A percentile compares a stretch with the other conserved stretches of the same genome.
phyloP scores from a whole-genome alignment of 768 basidiomycete genomes.

The Trametes cinnabarina region DNA sequence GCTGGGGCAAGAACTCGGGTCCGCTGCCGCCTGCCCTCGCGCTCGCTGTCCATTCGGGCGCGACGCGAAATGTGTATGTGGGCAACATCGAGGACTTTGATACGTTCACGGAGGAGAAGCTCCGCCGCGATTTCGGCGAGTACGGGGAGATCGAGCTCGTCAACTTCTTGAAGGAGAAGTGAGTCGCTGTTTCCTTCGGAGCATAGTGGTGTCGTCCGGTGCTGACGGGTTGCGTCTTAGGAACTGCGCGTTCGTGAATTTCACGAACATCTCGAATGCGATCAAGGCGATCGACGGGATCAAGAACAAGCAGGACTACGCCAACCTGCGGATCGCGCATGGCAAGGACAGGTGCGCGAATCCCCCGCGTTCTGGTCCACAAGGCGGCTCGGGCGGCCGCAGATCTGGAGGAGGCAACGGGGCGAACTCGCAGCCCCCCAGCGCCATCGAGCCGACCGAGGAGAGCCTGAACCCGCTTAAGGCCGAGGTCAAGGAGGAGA shows the following conservation, averaged over 20 bases:
- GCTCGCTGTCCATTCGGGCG: constrained; percentile 87
- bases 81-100: constrained; percentile 97
- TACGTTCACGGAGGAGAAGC: constrained; percentile 81
- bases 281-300: constrained; percentile 98
- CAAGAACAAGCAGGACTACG: constrained; percentile 89
- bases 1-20: constrained; percentile 97
- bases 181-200: constrained; percentile 2
- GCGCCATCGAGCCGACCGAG: constrained; percentile 29
- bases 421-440: constrained; percentile 35
- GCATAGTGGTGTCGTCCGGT: too few relatives aligned
- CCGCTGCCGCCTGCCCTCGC: constrained; percentile 81
- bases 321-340: constrained; percentile 85
- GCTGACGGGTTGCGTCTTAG: constrained; percentile 39
- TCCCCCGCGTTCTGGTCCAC: constrained; percentile 80
- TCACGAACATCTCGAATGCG: constrained; percentile 91
- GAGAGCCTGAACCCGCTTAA: constrained; percentile 2
- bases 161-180: constrained; percentile 95
- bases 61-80: constrained; percentile 95
- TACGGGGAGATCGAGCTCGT: constrained; percentile 96
- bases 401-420: constrained; percentile 42
- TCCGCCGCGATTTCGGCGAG: constrained; percentile 92
- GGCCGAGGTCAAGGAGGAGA: constrained; percentile 29
- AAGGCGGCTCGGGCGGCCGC: constrained; percentile 57
- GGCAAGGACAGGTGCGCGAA: constrained; percentile 97
- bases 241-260: constrained; percentile 96